phyloP scores from a whole-genome alignment of 169 alveolate genomes.

The Cryptosporidium sp. region DNA sequence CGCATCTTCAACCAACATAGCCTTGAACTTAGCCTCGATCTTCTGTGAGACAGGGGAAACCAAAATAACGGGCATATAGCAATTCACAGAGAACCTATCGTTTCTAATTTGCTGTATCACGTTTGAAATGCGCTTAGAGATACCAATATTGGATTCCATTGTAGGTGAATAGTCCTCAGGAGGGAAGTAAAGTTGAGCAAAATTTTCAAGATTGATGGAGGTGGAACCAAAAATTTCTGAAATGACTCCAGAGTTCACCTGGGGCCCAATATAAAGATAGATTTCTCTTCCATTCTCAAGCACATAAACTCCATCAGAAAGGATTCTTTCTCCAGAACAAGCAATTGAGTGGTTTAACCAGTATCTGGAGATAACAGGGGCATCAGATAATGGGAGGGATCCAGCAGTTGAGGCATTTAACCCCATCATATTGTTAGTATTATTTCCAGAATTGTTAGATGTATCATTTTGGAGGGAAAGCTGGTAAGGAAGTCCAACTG shows the following conservation, averaged over 20 bases:
- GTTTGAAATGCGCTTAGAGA: constrained; percentile 19
- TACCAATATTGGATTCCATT: neutral
- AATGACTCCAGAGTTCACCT: constrained; percentile 37
- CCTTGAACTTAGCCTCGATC: constrained; percentile 48
- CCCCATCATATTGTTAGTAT: neutral
- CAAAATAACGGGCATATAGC: constrained; percentile 21
- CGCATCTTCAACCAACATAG: constrained; percentile 68
- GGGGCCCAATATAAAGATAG: constrained; percentile 57
- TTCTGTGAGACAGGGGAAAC: constrained; percentile 23
- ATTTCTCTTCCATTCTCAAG: constrained; percentile 63
- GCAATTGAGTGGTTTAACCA: constrained; percentile 58
- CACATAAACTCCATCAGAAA: constrained; percentile 64
- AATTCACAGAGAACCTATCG: constrained; percentile 29
- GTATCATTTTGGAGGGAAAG: neutral
- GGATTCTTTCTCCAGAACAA: constrained; percentile 59
- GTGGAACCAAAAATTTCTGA: constrained; percentile 17
- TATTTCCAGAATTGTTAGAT: neutral
- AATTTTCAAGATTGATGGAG: constrained; percentile 11
- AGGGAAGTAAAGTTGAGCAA: neutral
- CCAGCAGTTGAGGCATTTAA: neutral
- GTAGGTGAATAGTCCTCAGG: constrained; percentile 5
- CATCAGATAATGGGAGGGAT: neutral
- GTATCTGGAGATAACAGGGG: constrained; percentile 28
- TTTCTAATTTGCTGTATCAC: constrained; percentile 55
- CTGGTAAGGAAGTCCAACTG: constrained; percentile 61